Conservation (phyloP, 2,329 filamentous ascomycete species). For the Grosmannia serpens region DNA sequence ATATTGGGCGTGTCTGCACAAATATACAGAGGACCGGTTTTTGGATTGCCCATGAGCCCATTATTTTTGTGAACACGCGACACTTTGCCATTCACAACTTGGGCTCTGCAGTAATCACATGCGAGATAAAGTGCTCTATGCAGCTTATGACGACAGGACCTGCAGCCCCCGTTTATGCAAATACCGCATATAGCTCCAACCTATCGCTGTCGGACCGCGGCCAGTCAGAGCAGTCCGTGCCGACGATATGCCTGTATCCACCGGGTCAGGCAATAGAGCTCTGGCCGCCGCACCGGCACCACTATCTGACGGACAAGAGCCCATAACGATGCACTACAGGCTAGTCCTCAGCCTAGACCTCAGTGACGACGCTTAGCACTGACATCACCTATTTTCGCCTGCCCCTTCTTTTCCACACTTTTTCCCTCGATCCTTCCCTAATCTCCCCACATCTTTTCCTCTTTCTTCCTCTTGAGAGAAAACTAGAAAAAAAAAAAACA, state of each 20-base stretch:
- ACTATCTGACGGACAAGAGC: no score
- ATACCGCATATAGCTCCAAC: not conserved
- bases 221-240: not conserved
- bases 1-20: not conserved
- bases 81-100: not conserved
- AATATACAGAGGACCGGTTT: no score
- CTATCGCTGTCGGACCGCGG: not conserved
- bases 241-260: not conserved
- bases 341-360: not conserved
- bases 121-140: not conserved
- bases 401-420: not conserved
- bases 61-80: not conserved
- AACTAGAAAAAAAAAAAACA: not conserved
- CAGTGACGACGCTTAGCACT: not conserved
- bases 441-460: constrained; percentile 1
- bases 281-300: no score
- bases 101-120: not conserved
- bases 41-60: no score
- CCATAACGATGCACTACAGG: not conserved
- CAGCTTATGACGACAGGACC: not conserved
- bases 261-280: not conserved
- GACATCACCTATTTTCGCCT: not conserved
- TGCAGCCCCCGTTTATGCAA: not conserved
- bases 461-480: not conserved
- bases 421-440: not conserved